A percentile compares a stretch with the other conserved stretches of the same genome.
phyloP scores from a whole-genome alignment of 306 rosid species.

The Pachyrhizus erosus region DNA sequence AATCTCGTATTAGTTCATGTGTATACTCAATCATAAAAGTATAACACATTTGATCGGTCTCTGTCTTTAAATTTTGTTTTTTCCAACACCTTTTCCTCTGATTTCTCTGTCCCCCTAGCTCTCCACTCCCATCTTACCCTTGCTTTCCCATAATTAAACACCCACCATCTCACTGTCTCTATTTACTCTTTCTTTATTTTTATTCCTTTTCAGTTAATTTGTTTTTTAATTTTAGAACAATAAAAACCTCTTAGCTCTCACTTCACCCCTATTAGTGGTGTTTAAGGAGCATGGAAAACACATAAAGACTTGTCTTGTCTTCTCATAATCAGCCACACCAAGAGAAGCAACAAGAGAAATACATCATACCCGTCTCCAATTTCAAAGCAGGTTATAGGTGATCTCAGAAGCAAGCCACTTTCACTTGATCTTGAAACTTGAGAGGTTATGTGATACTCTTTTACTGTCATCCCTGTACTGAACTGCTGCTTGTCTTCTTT shows the following conservation, averaged over 20 bases:
- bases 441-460: constrained; percentile 44
- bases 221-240: not conserved
- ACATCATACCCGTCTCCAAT: constrained; percentile 48
- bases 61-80: constrained; percentile 18
- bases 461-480: constrained; percentile 31
- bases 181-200: constrained; percentile 20
- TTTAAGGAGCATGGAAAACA: constrained; percentile 47
- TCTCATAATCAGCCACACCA: constrained; percentile 48
- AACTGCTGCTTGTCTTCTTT: constrained; percentile 38
- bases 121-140: constrained; percentile 52
- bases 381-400: constrained; percentile 53
- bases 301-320: constrained; percentile 43
- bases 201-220: constrained; percentile 33
- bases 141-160: constrained; percentile 65
- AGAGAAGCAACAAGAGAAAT: constrained; percentile 35
- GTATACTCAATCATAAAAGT: no score
- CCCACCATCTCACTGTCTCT: constrained; percentile 54
- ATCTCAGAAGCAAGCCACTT: constrained; percentile 41
- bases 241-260: constrained; percentile 28
- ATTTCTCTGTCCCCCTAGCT: constrained; percentile 50
- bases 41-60: constrained; percentile 14
- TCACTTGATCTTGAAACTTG: constrained; percentile 47
- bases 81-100: constrained; percentile 53
- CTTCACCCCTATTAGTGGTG: constrained; percentile 43
- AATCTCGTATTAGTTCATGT: no score